Evolutionary conservation across 768 basidiomycete genomes (phyloP).

Genomic region (Mrakia blollopis): DNA sequence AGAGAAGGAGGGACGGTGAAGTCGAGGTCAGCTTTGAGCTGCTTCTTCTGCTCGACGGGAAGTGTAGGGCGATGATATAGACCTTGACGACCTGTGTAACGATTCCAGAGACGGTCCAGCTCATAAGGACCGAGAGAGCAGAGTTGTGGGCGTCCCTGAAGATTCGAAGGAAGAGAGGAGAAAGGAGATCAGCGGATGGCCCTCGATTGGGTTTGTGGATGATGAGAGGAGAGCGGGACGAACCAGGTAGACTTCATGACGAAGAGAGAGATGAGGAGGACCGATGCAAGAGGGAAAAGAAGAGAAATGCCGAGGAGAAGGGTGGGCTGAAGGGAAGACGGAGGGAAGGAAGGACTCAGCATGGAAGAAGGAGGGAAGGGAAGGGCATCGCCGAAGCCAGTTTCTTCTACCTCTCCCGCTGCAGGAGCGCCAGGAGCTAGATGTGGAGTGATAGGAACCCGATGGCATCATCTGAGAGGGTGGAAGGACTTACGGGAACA

Average conservation of each 20-base stretch:
- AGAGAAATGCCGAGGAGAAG: constrained; percentile 48
- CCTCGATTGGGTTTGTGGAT: too few species aligned
- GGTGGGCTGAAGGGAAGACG: constrained; percentile 2
- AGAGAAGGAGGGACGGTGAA: background rate
- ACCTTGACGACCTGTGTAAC: constrained; percentile 77
- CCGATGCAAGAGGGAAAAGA: constrained; percentile 64
- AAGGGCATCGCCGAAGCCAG: constrained; percentile 41
- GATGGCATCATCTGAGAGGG: constrained; percentile 16
- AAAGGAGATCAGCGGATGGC: constrained; percentile 44
- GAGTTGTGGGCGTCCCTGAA: constrained; percentile 56
- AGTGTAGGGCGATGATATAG: background rate
- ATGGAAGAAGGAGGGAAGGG: constrained; percentile 47
- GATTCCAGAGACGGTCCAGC: constrained; percentile 66
- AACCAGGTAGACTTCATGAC: constrained; percentile 87
- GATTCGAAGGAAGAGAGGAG: constrained; percentile 41
- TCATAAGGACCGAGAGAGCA: constrained; percentile 25
- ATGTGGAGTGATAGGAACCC: too few species aligned
- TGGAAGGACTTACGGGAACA: constrained; percentile 56
- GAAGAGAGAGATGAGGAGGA: constrained; percentile 62
- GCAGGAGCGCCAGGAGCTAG: too few species aligned
- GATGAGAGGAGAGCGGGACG: constrained; percentile 54
- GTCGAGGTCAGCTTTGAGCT: background rate
- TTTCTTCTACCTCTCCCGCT: background rate
- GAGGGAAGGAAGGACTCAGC: background rate
- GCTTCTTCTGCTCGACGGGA: background rate